phyloP scores from a whole-genome alignment of 352 stramenopile species.

The Phytophthora kernoviae region DNA sequence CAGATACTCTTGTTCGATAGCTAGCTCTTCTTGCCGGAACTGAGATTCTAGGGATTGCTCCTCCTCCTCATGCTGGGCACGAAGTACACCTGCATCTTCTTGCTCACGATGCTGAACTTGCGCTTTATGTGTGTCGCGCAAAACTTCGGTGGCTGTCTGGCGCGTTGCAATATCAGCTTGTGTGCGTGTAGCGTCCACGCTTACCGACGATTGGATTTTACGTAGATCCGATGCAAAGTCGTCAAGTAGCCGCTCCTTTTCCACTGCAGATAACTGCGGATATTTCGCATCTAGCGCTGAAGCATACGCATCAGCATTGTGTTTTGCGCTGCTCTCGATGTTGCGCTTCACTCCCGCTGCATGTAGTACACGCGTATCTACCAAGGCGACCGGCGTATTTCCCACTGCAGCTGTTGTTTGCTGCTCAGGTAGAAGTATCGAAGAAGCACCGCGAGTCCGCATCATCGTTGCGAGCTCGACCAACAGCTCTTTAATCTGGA shows the following conservation, averaged over 20 bases:
- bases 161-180: conserved; percentile 46
- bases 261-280: conserved; percentile 45
- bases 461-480: conserved; percentile 39
- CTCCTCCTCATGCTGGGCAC: conserved; percentile 35
- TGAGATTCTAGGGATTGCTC: conserved; percentile 39
- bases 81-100: conserved; percentile 25
- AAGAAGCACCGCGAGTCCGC: conserved; percentile 14
- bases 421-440: not conserved
- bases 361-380: not conserved
- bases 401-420: not conserved
- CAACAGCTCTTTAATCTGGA: conserved; percentile 66
- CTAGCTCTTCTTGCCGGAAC: conserved; percentile 50
- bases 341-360: conserved; percentile 10
- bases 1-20: conserved; percentile 62
- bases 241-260: conserved; percentile 52
- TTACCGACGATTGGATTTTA: conserved; percentile 49
- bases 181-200: conserved; percentile 51
- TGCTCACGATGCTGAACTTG: conserved; percentile 30
- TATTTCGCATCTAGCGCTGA: conserved; percentile 45
- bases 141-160: conserved; percentile 33
- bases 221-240: conserved; percentile 60
- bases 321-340: conserved; percentile 22
- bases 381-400: not conserved
- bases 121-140: conserved; percentile 30
- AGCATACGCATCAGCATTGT: conserved; percentile 47